Evolutionary conservation across 176 grass and related monocot species (phyloP).

Genomic region (Otatea glauca): DNA sequence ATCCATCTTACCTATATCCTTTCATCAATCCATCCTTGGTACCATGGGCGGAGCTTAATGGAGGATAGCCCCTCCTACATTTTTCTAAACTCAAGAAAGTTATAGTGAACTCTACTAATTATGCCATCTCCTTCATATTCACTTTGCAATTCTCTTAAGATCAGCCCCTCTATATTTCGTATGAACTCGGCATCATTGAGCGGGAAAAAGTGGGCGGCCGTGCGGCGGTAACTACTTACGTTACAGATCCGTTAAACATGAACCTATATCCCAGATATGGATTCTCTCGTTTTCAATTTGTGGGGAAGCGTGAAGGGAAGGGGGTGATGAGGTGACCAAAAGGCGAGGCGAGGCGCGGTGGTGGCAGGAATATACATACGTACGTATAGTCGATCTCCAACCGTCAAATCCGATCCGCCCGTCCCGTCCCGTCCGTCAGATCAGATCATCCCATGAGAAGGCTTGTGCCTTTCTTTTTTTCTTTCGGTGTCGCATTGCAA

Average conservation of each 20-base stretch:
- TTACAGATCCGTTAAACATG: too few species aligned
- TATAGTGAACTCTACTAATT: not conserved
- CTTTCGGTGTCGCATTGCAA: not conserved
- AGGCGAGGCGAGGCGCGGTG: not conserved
- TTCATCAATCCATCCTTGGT: too few species aligned
- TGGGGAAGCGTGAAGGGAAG: not conserved
- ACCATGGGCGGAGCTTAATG: too few species aligned
- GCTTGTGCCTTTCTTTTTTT: not conserved
- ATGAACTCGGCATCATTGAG: not conserved
- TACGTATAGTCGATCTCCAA: conserved; percentile 29
- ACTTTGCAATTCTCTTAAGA: not conserved
- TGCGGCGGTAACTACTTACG: too few species aligned
- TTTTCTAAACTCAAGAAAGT: not conserved
- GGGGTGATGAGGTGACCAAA: conserved; percentile 21
- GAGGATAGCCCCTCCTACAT: too few species aligned
- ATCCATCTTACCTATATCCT: too few species aligned
- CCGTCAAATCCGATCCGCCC: conserved; percentile 13
- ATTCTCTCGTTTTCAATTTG: not conserved
- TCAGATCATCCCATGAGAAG: conserved; percentile 5
- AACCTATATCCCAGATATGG: not conserved
- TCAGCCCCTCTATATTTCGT: not conserved
- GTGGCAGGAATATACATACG: conserved; percentile 28
- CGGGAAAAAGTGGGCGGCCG: too few species aligned
- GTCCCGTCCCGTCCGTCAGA: conserved; percentile 44
- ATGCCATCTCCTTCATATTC: not conserved